Percentiles rank a stretch among this genome's conserved stretches.
phyloP scores from a whole-genome alignment of 2,329 filamentous ascomycete species.

The Verruconis gallopava region DNA sequence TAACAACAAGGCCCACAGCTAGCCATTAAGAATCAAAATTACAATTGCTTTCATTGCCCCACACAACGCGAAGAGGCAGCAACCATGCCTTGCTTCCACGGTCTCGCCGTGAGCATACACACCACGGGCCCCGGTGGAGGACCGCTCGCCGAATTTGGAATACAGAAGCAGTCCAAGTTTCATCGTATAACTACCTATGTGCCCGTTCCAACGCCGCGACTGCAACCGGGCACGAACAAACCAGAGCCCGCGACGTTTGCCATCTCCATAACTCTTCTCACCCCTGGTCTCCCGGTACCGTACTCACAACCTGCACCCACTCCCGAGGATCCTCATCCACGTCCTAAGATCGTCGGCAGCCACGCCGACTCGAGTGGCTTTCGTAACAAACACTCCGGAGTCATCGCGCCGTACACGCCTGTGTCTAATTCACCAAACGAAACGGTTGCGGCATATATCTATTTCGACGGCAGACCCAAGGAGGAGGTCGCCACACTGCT shows the following conservation, averaged over 20 bases:
- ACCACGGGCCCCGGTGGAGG: slow-evolving; percentile 56
- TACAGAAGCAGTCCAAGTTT: slow-evolving; percentile 83
- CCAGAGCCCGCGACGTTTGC: slow-evolving; percentile 92
- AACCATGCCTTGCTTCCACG: slow-evolving; percentile 91
- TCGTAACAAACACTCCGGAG: slow-evolving; percentile 35
- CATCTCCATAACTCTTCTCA: slow-evolving; percentile 93
- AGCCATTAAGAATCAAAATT: no score
- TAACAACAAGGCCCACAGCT: no score
- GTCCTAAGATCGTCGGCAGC: slow-evolving; percentile 66
- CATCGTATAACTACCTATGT: slow-evolving; percentile 96
- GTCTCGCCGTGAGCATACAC: slow-evolving; percentile 96
- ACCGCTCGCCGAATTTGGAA: slow-evolving; percentile 81
- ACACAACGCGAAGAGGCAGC: no score
- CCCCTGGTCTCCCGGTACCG: slow-evolving; percentile 74
- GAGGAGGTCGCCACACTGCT: slow-evolving; percentile 94
- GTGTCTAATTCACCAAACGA: slow-evolving; percentile 89
- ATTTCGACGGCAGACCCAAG: slow-evolving; percentile 90
- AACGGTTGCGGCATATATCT: slow-evolving; percentile 96
- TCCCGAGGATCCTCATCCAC: slow-evolving; percentile 62
- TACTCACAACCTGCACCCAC: slow-evolving; percentile 83
- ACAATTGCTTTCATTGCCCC: no score
- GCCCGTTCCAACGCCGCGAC: slow-evolving; percentile 76
- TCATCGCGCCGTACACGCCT: slow-evolving; percentile 74
- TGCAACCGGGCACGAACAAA: slow-evolving; percentile 49
- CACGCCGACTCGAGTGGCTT: slow-evolving; percentile 22